Percentiles rank a stretch among this genome's conserved stretches.
These are phyloP conservation scores for Leccinum subspadiceum DNA, from an alignment of 1,284 basidiomycete genomes.

Conservation along the genomic window DNA sequence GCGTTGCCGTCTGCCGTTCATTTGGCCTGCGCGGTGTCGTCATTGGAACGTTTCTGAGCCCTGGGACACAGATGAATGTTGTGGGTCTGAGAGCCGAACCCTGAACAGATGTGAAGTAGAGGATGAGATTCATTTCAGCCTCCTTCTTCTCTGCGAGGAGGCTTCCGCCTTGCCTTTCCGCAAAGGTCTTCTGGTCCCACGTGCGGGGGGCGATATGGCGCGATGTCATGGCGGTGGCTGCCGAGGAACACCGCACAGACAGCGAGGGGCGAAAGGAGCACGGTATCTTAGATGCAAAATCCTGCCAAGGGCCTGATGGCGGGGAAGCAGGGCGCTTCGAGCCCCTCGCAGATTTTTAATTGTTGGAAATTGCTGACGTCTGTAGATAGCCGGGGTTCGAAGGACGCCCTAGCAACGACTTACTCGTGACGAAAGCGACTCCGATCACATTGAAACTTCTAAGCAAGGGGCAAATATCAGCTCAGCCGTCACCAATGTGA, in stretches of 20 bases:
- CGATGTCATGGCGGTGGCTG: neutral
- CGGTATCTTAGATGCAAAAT: no score
- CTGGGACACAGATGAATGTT: neutral
- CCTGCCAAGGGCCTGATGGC: no score
- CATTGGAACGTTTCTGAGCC: neutral
- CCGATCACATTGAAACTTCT: constrained; percentile 2
- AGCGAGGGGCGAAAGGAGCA: no score
- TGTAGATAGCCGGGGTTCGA: no score
- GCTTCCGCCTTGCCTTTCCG: neutral
- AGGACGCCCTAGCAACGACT: neutral
- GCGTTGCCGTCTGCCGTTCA: no score
- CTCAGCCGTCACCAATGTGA: neutral
- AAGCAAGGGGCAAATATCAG: neutral
- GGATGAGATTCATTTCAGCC: neutral
- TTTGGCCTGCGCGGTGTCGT: neutral
- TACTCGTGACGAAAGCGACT: constrained; percentile 1
- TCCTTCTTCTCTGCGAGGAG: neutral
- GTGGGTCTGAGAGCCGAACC: neutral
- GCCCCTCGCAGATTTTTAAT: no score
- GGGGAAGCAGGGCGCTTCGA: no score
- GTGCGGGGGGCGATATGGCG: neutral
- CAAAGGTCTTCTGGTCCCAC: neutral
- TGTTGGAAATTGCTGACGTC: neutral
- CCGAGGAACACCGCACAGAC: neutral
- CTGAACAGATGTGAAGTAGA: neutral